Percentiles rank a stretch among this genome's conserved stretches.
Evolutionary conservation across 345 rosid genomes (phyloP).

Genomic region (Luvunga scandens): DNA sequence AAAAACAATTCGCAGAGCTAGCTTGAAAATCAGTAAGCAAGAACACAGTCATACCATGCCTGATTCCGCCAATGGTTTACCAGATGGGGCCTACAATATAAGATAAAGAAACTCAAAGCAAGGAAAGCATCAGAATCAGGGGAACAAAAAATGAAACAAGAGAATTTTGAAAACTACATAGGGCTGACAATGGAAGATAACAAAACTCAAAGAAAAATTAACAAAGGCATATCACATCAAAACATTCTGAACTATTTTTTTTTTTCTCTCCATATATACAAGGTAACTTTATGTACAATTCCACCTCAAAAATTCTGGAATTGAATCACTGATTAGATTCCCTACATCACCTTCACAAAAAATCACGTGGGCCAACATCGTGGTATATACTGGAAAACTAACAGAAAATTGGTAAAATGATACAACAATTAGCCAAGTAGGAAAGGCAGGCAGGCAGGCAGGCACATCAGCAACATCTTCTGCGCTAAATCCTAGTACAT

Average conservation of each 20-base stretch:
- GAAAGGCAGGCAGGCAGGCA: not conserved
- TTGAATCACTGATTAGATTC: constrained; percentile 3
- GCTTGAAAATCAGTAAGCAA: not conserved
- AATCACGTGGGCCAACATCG: not conserved
- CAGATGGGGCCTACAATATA: too few relatives aligned
- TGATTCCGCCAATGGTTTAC: too few relatives aligned
- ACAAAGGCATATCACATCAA: not conserved
- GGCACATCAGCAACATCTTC: constrained; percentile 32
- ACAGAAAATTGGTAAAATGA: constrained; percentile 5
- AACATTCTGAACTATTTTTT: too few relatives aligned
- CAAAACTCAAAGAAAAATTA: not conserved
- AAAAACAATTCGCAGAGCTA: not conserved
- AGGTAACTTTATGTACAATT: constrained; percentile 15
- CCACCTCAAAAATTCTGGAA: not conserved
- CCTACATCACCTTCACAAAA: constrained; percentile 18
- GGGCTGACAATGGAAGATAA: not conserved
- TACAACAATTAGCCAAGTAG: constrained; percentile 33
- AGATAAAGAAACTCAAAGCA: not conserved
- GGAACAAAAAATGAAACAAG: too few relatives aligned
- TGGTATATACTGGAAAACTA: not conserved
- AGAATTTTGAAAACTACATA: not conserved
- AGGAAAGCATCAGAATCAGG: too few relatives aligned
- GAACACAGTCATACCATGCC: not conserved
- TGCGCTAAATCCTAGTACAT: constrained; percentile 39
- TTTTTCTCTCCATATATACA: not conserved